These are phyloP conservation scores for Wallemia mellicola DNA, from an alignment of 1,284 basidiomycete genomes.

Conservation along the genomic window DNA sequence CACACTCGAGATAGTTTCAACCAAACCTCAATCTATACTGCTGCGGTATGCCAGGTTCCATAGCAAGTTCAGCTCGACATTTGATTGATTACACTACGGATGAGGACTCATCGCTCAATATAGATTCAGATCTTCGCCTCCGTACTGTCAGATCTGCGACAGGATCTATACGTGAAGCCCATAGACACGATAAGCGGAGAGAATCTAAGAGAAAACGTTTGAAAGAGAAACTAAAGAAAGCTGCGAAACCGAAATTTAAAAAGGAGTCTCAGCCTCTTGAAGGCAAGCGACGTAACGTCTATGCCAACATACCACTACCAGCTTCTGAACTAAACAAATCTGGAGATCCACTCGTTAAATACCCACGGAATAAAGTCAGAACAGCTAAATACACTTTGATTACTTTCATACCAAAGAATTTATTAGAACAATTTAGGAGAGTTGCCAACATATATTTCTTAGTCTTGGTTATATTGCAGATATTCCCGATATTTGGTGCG, in stretches of 20 bases:
- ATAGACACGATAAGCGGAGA: slow-evolving; percentile 38
- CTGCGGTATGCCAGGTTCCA: background rate
- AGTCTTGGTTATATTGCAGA: slow-evolving; percentile 50
- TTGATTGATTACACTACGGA: slow-evolving; percentile 16
- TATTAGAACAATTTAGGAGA: slow-evolving; percentile 65
- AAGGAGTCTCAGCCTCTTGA: slow-evolving; percentile 3
- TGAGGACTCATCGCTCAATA: slow-evolving; percentile 25
- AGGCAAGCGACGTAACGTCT: slow-evolving; percentile 33
- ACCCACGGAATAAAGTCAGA: slow-evolving; percentile 75
- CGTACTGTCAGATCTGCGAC: slow-evolving; percentile 65
- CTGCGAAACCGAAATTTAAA: slow-evolving; percentile 4
- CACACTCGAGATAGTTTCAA: background rate
- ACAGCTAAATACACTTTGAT: slow-evolving; percentile 76
- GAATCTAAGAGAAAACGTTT: slow-evolving; percentile 16
- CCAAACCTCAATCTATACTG: background rate
- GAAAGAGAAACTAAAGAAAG: slow-evolving; percentile 24
- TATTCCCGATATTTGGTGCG: slow-evolving; percentile 72
- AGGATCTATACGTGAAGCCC: slow-evolving; percentile 57
- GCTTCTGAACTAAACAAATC: slow-evolving; percentile 30
- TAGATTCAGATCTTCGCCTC: slow-evolving; percentile 57
- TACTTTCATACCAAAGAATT: slow-evolving; percentile 78
- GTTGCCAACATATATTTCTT: slow-evolving; percentile 86
- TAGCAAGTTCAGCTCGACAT: background rate
- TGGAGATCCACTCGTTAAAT: slow-evolving; percentile 47
- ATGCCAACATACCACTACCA: slow-evolving; percentile 40